Base-by-base conservation (phyloP, 495 filamentous ascomycete species). In the Opeltia flavorubescens region DNA sequence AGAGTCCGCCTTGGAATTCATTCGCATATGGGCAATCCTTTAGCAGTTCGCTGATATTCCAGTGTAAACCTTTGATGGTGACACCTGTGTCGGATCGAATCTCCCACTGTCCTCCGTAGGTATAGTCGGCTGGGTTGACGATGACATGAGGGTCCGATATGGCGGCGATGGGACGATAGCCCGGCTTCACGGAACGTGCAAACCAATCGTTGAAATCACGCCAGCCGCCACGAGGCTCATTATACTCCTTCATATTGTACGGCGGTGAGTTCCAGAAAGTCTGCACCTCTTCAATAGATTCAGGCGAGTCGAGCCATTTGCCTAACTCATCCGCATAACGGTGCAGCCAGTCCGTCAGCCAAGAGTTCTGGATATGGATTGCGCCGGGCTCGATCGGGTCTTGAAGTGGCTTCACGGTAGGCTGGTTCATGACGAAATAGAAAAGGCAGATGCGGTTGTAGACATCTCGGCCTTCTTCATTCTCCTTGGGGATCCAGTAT, bases 41-140 rank as follows among this genome's bases (percentile, higher is more conserved):
- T 12, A 63, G 48, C 31, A 63, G 44, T 8, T 56, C 49, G 3
- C 44, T 44, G 34, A 62, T 57, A 39, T 49, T 44, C 60, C 60
- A 62, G 8, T 57, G 44, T 7, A 63, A 12, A 8, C 53, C 52
- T 48, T 63, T 62, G 44, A 59, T 47, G 28, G 43, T 58, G 46
- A 61, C 30, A 18, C 49, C 50, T 2, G 44, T 12, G 35, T 47
- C 50, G 35, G 20, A n/a, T 38, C 49, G 20, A 31, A 60, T 48
- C 0, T 6, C 18, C 54, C 47, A 57, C 5, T 18, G 30, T 13
- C 57, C 57, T 24, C 46, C 54, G 28, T 48, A 60, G 5, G 49
- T 51, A 12, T 43, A 58, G 47, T 61, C 58, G n/a, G 58, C 50
- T n/a, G 54, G 48, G 17, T 49, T 53, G 40, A 58, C 50, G 26